These are phyloP conservation scores for Secale cereale DNA, from an alignment of 176 grass and related monocot genomes.

Conservation along the genomic window DNA sequence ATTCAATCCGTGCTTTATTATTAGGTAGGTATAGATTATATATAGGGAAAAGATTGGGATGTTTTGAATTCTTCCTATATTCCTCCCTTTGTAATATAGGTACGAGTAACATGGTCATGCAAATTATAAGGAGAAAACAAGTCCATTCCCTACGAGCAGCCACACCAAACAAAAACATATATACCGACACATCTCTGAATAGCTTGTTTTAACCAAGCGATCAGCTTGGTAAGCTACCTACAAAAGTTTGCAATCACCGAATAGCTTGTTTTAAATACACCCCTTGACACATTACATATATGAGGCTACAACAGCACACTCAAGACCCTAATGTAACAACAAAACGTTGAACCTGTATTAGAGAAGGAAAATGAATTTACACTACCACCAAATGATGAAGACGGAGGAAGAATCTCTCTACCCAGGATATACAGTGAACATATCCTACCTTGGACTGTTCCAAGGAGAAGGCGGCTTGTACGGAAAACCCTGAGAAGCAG, in stretches of 20 bases:
- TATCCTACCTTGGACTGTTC: slow-evolving; percentile 80
- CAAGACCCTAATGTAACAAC: slow-evolving; percentile 3
- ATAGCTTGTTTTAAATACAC: slow-evolving; percentile 10
- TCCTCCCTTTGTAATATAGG: neutral
- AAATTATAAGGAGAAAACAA: slow-evolving; percentile 15
- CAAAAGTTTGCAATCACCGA: too few species aligned
- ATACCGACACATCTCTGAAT: neutral
- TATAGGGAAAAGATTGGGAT: too few species aligned
- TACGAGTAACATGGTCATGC: slow-evolving; percentile 11
- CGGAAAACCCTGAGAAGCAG: slow-evolving; percentile 58
- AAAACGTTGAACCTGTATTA: slow-evolving; percentile 1
- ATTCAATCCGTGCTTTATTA: too few species aligned
- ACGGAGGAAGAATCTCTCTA: slow-evolving; percentile 17
- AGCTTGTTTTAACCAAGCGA: slow-evolving; percentile 22
- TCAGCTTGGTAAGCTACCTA: too few species aligned
- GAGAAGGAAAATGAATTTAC: slow-evolving; percentile 31
- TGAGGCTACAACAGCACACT: neutral
- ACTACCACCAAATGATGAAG: neutral
- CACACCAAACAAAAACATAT: slow-evolving; percentile 26
- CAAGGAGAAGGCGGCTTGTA: slow-evolving; percentile 76
- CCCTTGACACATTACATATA: slow-evolving; percentile 31
- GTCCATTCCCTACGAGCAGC: neutral
- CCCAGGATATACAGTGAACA: slow-evolving; percentile 41
- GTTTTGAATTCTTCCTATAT: too few species aligned
- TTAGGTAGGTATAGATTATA: too few species aligned